Evolutionary conservation across 1,284 basidiomycete species (phyloP).

Genomic region (Papiliotrema flavescens): DNA sequence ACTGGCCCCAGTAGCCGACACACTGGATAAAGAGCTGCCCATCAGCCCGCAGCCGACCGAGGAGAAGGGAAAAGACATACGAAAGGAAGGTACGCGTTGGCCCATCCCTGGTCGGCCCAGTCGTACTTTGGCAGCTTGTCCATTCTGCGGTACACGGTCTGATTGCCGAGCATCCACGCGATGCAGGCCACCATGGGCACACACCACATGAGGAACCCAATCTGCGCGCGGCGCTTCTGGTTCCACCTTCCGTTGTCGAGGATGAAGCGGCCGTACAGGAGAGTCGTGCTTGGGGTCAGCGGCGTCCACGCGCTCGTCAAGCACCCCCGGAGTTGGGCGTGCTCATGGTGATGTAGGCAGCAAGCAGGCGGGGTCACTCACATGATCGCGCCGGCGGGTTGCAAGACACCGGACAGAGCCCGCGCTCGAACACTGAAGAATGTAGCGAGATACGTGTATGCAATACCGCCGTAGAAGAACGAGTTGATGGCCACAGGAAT

Average conservation of each 20-base stretch:
- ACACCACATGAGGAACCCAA: conserved; percentile 8
- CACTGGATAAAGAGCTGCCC: not conserved
- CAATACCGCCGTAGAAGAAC: conserved; percentile 14
- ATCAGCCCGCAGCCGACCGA: too few relatives aligned
- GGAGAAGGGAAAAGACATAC: too few relatives aligned
- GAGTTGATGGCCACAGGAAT: conserved; percentile 9
- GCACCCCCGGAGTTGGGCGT: too few relatives aligned
- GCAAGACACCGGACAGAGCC: conserved; percentile 17
- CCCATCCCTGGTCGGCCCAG: not conserved
- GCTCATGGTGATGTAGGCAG: too few relatives aligned
- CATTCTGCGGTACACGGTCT: not conserved
- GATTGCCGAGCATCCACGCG: conserved; percentile 8
- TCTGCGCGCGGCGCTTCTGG: conserved; percentile 1
- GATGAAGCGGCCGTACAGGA: not conserved
- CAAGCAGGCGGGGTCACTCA: not conserved
- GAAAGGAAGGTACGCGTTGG: conserved; percentile 2
- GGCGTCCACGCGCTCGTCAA: too few relatives aligned
- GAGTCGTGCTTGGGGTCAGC: not conserved
- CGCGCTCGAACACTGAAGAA: conserved; percentile 20
- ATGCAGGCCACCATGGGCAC: conserved; percentile 11
- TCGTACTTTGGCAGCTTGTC: not conserved
- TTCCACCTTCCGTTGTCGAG: conserved; percentile 2
- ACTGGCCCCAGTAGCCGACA: conserved; percentile 1
- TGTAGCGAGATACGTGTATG: conserved; percentile 15
- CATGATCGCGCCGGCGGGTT: conserved; percentile 1